Conservation (phyloP, 1,284 basidiomycete species). For the Ganoderma lucidum region DNA sequence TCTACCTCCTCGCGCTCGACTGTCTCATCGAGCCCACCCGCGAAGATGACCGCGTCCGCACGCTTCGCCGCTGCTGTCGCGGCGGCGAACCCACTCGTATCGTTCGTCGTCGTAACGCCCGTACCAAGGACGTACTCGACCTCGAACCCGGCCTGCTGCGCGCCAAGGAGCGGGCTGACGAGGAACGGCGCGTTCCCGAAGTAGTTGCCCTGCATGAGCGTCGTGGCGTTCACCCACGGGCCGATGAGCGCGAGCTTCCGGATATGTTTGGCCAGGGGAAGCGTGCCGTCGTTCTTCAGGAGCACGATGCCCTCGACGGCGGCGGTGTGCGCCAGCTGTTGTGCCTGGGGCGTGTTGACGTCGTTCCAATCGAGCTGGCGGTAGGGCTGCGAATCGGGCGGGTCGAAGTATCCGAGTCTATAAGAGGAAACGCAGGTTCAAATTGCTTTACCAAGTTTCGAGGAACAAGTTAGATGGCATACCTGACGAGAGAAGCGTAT, state of each 20-base stretch:
- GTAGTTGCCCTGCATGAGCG: constrained; percentile 65
- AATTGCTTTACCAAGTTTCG: no score
- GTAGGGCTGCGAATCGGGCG: constrained; percentile 55
- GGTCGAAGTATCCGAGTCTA: constrained; percentile 65
- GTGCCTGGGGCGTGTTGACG: constrained; percentile 55
- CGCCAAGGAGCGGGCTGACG: constrained; percentile 58
- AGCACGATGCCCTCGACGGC: constrained; percentile 62
- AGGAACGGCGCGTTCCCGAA: constrained; percentile 60
- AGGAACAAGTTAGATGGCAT: constrained; percentile 19
- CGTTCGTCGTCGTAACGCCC: constrained; percentile 45
- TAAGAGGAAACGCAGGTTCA: not conserved
- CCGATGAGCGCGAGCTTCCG: constrained; percentile 61
- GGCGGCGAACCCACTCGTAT: constrained; percentile 53
- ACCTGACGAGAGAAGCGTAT: constrained; percentile 63
- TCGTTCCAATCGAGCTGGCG: constrained; percentile 57
- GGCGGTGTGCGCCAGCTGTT: constrained; percentile 57
- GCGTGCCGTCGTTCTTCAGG: constrained; percentile 62
- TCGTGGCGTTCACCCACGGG: constrained; percentile 63
- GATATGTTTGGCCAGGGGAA: constrained; percentile 56
- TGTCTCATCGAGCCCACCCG: constrained; percentile 58
- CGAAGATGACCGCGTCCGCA: constrained; percentile 49
- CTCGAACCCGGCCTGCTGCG: constrained; percentile 52
- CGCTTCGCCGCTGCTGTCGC: no score
- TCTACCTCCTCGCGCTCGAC: constrained; percentile 62
- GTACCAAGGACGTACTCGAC: constrained; percentile 55